Base-by-base conservation (phyloP, 805 yeast species). In the Wickerhamiella qilinensis region DNA sequence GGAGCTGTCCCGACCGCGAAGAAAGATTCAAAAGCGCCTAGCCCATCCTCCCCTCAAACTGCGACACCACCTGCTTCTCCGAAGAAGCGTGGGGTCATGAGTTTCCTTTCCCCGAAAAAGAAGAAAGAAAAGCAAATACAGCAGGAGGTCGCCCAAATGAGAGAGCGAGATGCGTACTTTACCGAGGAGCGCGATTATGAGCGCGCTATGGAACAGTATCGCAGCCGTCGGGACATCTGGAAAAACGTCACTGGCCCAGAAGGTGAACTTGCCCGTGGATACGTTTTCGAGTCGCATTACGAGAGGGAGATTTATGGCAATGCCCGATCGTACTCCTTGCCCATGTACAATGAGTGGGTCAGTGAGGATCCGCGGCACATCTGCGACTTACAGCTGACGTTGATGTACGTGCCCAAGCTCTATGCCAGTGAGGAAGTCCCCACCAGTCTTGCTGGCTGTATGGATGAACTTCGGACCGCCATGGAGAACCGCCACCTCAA, bases 201-300 rank as follows among this genome's bases (percentile, higher is more conserved):
- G 16, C 36, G 33, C 3, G 44, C 44, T 3, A 37, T 50, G 38
- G 37, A 38, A 19, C 42, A 38, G n/a, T 49, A 44, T 38, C 36
- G 41, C 20, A 38, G 39, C 17, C 42, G 46, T 16, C 57, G 62
- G 43, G 67, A 64, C 41, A 39, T 70, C 4, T 63, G 78, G 78
- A 70, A 69, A 25, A 56, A 63, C 25, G 60, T 70, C 39, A 68
- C 84, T 45, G 94, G 96, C 1, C 65, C 67, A 25, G 93, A 84
- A 55, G 97, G 97, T 2, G 82, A 94, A 28, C 85, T 82, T 65
- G 94, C 84, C 7, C 68, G 88, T 50, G 71, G 80, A 38, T 75
- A 77, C 47, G 63, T 86, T 38, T 69, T 69, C 34, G 77, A 79
- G 49, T 66, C 68, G 19, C 71, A 70, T 40, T 69, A 69, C 48